Percentiles rank a stretch among this genome's conserved stretches.
Evolutionary conservation across 2,329 filamentous ascomycete species (phyloP).

Genomic region (Coniochaeta sp.): DNA sequence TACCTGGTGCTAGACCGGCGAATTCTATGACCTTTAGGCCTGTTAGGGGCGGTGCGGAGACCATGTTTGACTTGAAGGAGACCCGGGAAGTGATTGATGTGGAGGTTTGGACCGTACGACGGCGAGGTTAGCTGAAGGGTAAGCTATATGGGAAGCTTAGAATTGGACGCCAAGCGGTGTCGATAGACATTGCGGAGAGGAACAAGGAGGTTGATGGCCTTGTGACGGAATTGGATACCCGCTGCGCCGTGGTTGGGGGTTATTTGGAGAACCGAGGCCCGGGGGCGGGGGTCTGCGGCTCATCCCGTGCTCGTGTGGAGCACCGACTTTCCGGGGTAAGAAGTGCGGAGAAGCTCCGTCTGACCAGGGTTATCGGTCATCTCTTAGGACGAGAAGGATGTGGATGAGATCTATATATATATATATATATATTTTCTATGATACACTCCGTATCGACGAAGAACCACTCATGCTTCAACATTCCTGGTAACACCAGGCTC

Average conservation of each 20-base stretch:
- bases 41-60: slow-evolving; percentile 31
- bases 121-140: neutral
- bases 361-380: neutral
- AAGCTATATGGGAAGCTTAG: neutral
- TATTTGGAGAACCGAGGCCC: slow-evolving; percentile 3
- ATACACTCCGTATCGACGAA: too few species aligned
- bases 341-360: neutral
- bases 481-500: slow-evolving; percentile 29
- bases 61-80: slow-evolving; percentile 20
- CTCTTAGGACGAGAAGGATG: neutral
- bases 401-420: too few species aligned
- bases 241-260: neutral
- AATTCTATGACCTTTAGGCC: slow-evolving; percentile 53
- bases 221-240: slow-evolving; percentile 3
- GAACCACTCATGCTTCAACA: neutral
- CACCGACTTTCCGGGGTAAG: neutral
- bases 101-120: neutral
- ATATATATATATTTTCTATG: too few species aligned
- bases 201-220: neutral
- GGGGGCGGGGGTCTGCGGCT: neutral
- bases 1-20: slow-evolving; percentile 56
- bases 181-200: neutral
- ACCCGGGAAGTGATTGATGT: neutral
- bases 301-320: neutral
- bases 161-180: neutral